These are phyloP conservation scores for Microsporum ferrugineum DNA, from an alignment of 2,329 filamentous ascomycete species.

Conservation along the genomic window DNA sequence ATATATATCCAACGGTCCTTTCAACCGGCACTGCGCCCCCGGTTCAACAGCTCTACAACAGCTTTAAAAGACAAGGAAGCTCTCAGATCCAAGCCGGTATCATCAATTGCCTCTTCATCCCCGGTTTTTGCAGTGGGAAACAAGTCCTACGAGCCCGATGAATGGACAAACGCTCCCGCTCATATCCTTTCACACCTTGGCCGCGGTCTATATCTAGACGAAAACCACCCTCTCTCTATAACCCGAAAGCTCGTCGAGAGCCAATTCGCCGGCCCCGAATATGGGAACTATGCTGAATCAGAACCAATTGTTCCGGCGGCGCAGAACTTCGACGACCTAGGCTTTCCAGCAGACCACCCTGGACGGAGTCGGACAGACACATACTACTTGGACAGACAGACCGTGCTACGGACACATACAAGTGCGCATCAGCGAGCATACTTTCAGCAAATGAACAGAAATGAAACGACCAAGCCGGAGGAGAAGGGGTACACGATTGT, in stretches of 20 bases:
- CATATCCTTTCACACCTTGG: constrained; percentile 64
- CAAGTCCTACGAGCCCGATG: constrained; percentile 42
- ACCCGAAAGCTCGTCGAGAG: constrained; percentile 88
- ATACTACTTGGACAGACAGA: constrained; percentile 81
- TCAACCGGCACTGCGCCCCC: constrained; percentile 10
- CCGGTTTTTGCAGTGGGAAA: background rate
- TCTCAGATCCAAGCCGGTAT: background rate
- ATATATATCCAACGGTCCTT: background rate
- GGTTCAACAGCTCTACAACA: constrained; percentile 26
- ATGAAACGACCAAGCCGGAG: constrained; percentile 25
- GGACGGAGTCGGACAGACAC: constrained; percentile 82
- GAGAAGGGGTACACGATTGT: constrained; percentile 73
- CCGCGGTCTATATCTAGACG: constrained; percentile 76
- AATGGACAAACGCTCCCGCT: constrained; percentile 73
- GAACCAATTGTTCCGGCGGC: constrained; percentile 71
- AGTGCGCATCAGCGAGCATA: constrained; percentile 82
- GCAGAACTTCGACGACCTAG: constrained; percentile 95
- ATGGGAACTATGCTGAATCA: constrained; percentile 64
- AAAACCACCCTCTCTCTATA: constrained; percentile 80
- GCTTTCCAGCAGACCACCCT: constrained; percentile 77
- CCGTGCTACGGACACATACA: constrained; percentile 83
- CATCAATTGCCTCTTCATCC: background rate
- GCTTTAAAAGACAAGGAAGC: constrained; percentile 5
- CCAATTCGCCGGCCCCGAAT: constrained; percentile 63
- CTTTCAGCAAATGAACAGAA: constrained; percentile 54